Percentiles rank a stretch among this genome's conserved stretches.
These are phyloP conservation scores for Colletotrichum echinochloae DNA, from an alignment of 2,329 filamentous ascomycete species.

Conservation along the genomic window DNA sequence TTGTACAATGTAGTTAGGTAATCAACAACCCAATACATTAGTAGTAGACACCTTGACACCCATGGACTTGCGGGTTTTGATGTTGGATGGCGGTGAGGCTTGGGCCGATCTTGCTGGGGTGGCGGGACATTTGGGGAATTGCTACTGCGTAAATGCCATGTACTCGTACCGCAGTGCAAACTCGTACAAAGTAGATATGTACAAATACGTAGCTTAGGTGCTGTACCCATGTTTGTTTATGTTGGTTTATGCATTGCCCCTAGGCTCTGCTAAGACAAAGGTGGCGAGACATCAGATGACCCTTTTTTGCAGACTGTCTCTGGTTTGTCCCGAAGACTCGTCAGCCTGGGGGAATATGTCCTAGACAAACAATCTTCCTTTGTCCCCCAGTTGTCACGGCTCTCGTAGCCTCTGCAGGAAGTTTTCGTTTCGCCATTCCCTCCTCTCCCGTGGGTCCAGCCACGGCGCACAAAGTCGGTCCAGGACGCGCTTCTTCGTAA, in stretches of 20 bases:
- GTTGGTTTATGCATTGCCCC: not conserved
- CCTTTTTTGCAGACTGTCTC: not conserved
- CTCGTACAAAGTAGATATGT: too few species aligned
- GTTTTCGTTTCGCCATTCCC: not conserved
- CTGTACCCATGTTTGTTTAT: too few species aligned
- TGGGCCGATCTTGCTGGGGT: not conserved
- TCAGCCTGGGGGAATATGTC: not conserved
- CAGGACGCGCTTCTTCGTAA: not conserved
- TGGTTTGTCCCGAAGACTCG: not conserved
- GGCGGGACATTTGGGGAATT: too few species aligned
- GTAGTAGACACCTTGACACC: too few species aligned
- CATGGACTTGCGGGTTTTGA: not conserved
- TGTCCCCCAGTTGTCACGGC: not conserved
- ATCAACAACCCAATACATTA: not conserved
- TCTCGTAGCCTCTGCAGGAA: not conserved
- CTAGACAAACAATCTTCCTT: not conserved
- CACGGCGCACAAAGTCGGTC: too few species aligned
- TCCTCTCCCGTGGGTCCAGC: too few species aligned
- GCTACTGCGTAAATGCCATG: too few species aligned
- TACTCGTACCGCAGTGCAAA: too few species aligned
- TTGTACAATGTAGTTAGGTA: too few species aligned
- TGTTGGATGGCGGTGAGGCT: slow-evolving; percentile 25
- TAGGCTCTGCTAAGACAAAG: not conserved
- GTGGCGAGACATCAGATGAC: slow-evolving; percentile 3
- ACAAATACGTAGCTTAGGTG: too few species aligned